Percentiles rank a stretch among this genome's conserved stretches.
Conservation (phyloP, 768 basidiomycete species). For the Termitomyces sp. region DNA sequence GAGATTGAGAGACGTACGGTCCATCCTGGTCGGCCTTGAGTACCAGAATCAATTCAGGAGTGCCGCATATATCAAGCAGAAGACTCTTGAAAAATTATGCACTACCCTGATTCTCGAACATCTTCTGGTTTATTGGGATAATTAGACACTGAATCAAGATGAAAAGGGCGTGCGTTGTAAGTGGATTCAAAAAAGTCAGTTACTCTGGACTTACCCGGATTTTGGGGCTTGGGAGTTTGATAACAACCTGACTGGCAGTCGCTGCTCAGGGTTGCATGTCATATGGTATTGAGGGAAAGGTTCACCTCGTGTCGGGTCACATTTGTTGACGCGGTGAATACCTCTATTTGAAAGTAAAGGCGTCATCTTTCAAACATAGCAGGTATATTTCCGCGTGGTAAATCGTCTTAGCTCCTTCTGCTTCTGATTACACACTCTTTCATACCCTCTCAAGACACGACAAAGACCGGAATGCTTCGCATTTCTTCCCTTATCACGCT, state of each 20-base stretch:
- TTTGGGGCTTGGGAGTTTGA: background rate
- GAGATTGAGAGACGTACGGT: too few relatives aligned
- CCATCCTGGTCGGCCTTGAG: too few relatives aligned
- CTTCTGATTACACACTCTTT: background rate
- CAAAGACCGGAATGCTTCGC: constrained; percentile 11
- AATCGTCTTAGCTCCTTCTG: too few relatives aligned
- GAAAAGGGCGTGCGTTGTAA: background rate
- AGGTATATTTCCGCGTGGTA: background rate
- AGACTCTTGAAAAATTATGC: background rate
- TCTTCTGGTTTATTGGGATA: too few relatives aligned
- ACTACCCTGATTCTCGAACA: background rate
- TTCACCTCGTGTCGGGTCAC: background rate
- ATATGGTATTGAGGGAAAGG: background rate
- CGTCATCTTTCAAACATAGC: background rate
- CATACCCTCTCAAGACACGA: background rate
- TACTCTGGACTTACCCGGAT: background rate
- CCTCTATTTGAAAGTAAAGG: background rate
- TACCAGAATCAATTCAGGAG: background rate
- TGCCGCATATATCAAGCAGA: background rate
- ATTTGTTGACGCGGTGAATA: too few relatives aligned
- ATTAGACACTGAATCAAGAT: background rate
- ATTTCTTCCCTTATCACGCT: constrained; percentile 11
- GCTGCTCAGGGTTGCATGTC: background rate
- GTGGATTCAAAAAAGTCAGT: background rate
- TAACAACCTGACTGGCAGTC: too few relatives aligned